phyloP scores from a whole-genome alignment of 164 flowering plant genomes.

The Cinnamomum micranthum region DNA sequence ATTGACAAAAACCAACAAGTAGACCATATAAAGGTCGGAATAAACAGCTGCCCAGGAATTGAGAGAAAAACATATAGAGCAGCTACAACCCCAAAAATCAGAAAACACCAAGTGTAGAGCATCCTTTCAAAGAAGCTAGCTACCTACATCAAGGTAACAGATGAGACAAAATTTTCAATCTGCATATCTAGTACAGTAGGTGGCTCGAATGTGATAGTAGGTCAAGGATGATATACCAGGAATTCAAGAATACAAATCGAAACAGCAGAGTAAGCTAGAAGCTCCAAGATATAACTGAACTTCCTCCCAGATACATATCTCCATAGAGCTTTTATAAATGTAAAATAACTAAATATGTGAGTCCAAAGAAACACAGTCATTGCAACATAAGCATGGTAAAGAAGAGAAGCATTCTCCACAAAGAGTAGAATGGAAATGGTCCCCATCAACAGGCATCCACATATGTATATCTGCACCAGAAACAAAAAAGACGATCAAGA shows the following conservation, averaged over 20 bases:
- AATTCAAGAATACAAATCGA: conserved; percentile 67
- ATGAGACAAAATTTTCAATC: conserved; percentile 6
- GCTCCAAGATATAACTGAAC: conserved; percentile 32
- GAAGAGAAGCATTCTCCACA: conserved; percentile 79
- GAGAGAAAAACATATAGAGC: conserved; percentile 39
- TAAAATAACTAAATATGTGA: conserved; percentile 61
- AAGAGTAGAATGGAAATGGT: conserved; percentile 36
- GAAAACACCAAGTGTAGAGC: conserved; percentile 80
- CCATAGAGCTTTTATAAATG: conserved; percentile 57
- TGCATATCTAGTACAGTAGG: neutral
- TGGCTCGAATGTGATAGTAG: neutral
- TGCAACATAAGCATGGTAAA: conserved; percentile 74
- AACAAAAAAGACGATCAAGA: conserved; percentile 5
- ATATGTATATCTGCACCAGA: conserved; percentile 53
- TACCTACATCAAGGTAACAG: conserved; percentile 52
- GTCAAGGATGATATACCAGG: conserved; percentile 46
- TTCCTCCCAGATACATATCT: conserved; percentile 37
- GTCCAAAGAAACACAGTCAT: conserved; percentile 91
- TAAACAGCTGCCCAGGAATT: conserved; percentile 49
- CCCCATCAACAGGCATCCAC: conserved; percentile 60
- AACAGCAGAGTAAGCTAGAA: conserved; percentile 38
- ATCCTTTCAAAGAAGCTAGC: conserved; percentile 85
- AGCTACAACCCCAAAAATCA: conserved; percentile 56
- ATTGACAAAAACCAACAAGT: conserved; percentile 78
- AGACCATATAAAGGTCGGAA: conserved; percentile 57